Base-by-base conservation (phyloP, 345 rosid species). In the Arabidopsis suecica region DNA sequence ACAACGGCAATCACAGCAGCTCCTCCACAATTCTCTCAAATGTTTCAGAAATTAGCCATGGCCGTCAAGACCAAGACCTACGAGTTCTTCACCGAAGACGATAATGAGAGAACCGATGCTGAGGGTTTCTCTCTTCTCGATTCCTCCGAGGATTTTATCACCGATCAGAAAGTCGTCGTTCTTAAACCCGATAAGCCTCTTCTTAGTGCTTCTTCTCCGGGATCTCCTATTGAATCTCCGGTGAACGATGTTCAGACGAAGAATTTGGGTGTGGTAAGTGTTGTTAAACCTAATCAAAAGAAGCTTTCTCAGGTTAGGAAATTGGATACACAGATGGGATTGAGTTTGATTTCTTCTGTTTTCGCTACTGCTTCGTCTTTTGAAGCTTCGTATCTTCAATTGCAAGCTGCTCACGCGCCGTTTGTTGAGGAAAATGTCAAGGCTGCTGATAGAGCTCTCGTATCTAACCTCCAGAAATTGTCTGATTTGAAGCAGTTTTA, bases 1-100 rank as follows among this genome's bases (percentile, higher is more conserved):
- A 65, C 69, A 71, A 61, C 77, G 7, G 25, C 86, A 47, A 51
- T 84, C 28, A 44, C 78, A 34, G 28, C 80, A 2, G 66, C 81
- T 14, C 89, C 86, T 62, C 86, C 96, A 1, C 97, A 87, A 70
- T 84, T 95, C 76, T 95, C 97, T 0, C 82, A 85, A 40, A 95
- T 92, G 99, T 90, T 95, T 72, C 92, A 87, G 85, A 95, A 95
- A 77, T 86, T 95, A 80, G 99, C 99, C 20, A 72, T 90, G 64
- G 97, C 99, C 34, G 86, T 95, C 82, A 90, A 92, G 85, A 70
- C 93, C 82, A 92, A 90, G 69, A 95, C 99, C 5, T 87, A 80
- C 86, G 99, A 95, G 64, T 84, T 95, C 86, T 91, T 95, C 78
- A 85, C 86, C 59, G 97, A 91, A 18, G 97, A 89, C 0, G 88